Percentiles rank a stretch among this genome's conserved stretches.
These are phyloP conservation scores for Alternaria hordeiaustralica DNA, from an alignment of 2,329 filamentous ascomycete species.

Conservation along the genomic window DNA sequence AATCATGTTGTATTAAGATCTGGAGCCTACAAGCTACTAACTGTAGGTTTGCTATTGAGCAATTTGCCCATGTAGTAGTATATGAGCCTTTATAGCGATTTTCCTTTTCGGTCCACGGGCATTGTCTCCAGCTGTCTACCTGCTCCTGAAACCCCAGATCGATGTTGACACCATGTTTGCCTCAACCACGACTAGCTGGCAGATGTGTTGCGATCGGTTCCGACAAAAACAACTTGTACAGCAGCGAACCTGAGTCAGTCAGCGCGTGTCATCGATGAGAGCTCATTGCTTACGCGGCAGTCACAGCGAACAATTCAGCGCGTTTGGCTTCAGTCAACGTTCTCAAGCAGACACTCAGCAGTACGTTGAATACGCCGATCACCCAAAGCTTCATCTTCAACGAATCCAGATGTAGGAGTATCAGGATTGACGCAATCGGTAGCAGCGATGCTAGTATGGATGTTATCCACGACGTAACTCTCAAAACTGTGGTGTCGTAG, in stretches of 20 bases:
- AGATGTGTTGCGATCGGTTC: background rate
- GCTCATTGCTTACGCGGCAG: conserved; percentile 28
- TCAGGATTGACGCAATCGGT: conserved; percentile 28
- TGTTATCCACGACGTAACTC: conserved; percentile 24
- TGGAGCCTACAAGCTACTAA: too few species aligned
- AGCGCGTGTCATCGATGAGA: too few species aligned
- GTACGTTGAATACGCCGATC: conserved; percentile 32
- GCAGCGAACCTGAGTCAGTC: conserved; percentile 2
- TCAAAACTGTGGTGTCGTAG: background rate
- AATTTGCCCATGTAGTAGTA: too few species aligned
- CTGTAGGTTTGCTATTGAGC: too few species aligned
- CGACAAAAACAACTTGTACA: conserved; percentile 7
- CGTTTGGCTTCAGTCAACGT: conserved; percentile 29
- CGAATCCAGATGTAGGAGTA: conserved; percentile 17
- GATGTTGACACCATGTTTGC: too few species aligned
- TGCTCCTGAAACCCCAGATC: too few species aligned
- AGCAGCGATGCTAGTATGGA: conserved; percentile 29
- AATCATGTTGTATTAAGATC: too few species aligned
- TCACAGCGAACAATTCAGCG: conserved; percentile 33
- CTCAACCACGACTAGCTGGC: background rate
- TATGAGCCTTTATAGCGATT: too few species aligned
- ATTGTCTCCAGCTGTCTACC: too few species aligned
- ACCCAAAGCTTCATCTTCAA: conserved; percentile 16
- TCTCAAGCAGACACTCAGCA: conserved; percentile 27
- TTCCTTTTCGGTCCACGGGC: too few species aligned